Percentiles rank a stretch among this genome's conserved stretches.
Conservation (phyloP, 164 flowering plant genomes). For the Chloranthus sessilifolius region DNA sequence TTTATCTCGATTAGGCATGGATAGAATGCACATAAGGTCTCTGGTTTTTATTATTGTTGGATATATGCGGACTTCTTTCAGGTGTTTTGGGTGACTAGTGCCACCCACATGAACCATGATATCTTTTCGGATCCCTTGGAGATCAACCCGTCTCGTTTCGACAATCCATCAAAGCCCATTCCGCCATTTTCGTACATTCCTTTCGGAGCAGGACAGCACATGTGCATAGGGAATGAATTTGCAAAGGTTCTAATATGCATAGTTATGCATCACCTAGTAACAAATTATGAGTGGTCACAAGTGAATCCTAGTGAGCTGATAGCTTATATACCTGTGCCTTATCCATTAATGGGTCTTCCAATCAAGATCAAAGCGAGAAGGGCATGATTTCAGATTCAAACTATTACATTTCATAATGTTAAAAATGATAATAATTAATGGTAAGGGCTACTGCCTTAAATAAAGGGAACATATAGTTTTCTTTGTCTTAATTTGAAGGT, state of each 20-base stretch:
- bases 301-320: slow-evolving; percentile 20
- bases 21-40: too few relatives aligned
- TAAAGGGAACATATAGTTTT: too few relatives aligned
- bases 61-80: too few relatives aligned
- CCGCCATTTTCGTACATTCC: slow-evolving; percentile 19
- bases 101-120: slow-evolving; percentile 18
- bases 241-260: slow-evolving; percentile 10
- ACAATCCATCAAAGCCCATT: slow-evolving; percentile 13
- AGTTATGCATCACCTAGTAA: slow-evolving; percentile 17
- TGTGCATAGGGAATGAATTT: slow-evolving; percentile 19
- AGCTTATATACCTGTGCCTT: slow-evolving; percentile 30
- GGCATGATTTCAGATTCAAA: too few relatives aligned
- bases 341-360: slow-evolving; percentile 31
- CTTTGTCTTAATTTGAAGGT: too few relatives aligned
- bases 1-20: too few relatives aligned
- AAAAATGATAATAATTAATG: too few relatives aligned
- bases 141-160: slow-evolving; percentile 19
- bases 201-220: slow-evolving; percentile 19
- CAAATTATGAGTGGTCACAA: slow-evolving; percentile 23
- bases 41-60: too few relatives aligned
- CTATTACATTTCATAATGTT: too few relatives aligned
- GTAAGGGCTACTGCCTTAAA: too few relatives aligned
- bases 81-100: slow-evolving; percentile 17
- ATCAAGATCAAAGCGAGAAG: slow-evolving; percentile 18
- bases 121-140: slow-evolving; percentile 10